phyloP scores from a whole-genome alignment of 1,284 basidiomycete genomes.

The Leccinum subspadiceum region DNA sequence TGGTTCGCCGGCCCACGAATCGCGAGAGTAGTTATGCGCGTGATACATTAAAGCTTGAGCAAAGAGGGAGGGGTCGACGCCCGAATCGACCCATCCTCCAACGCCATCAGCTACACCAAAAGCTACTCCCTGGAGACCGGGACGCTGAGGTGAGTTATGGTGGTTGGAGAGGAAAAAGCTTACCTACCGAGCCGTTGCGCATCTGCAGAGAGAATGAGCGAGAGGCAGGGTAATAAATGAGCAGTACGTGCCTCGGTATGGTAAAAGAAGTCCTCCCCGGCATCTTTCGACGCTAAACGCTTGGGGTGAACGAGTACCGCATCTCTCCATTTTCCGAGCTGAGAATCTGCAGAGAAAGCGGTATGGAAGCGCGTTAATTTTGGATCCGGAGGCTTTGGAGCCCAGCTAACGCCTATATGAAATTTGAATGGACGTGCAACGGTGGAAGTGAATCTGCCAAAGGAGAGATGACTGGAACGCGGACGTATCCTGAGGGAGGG shows the following conservation, averaged over 20 bases:
- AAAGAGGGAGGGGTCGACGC: slow-evolving; percentile 80
- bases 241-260: slow-evolving; percentile 59
- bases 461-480: background rate
- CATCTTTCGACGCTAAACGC: slow-evolving; percentile 43
- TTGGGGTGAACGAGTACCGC: slow-evolving; percentile 51
- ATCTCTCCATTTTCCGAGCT: slow-evolving; percentile 75
- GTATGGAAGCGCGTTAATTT: slow-evolving; percentile 38
- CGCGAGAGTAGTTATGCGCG: slow-evolving; percentile 64
- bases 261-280: slow-evolving; percentile 81
- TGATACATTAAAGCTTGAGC: slow-evolving; percentile 70
- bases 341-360: slow-evolving; percentile 61
- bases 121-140: slow-evolving; percentile 62
- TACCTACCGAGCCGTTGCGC: slow-evolving; percentile 73
- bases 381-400: slow-evolving; percentile 63
- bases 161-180: slow-evolving; percentile 20
- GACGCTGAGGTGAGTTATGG: slow-evolving; percentile 21
- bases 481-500: too few species aligned
- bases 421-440: slow-evolving; percentile 57
- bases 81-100: slow-evolving; percentile 72
- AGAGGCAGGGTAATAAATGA: background rate
- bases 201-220: slow-evolving; percentile 45
- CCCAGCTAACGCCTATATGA: slow-evolving; percentile 76
- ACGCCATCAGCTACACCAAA: slow-evolving; percentile 73
- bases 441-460: slow-evolving; percentile 21
- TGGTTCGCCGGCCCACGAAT: slow-evolving; percentile 72